phyloP scores from a whole-genome alignment of 23 red algal genomes.

The Cyanidium caldarium region DNA sequence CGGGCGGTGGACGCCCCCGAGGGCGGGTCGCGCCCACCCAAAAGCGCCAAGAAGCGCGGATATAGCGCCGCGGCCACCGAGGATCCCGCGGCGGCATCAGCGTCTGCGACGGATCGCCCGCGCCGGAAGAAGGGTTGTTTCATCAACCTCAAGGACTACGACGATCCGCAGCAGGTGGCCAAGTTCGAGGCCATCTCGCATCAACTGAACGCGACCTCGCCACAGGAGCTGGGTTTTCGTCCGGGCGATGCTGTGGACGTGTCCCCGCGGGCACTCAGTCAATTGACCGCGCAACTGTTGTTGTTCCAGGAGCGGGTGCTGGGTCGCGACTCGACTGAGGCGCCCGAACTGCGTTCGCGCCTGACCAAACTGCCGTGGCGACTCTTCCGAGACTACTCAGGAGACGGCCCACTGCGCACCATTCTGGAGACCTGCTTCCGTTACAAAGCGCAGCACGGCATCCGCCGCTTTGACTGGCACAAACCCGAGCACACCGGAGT shows the following conservation, averaged over 20 bases:
- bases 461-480: conserved; percentile 47
- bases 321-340: conserved; percentile 19
- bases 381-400: conserved; percentile 39
- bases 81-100: no score
- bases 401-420: conserved; percentile 27
- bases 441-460: conserved; percentile 33
- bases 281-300: conserved; percentile 41
- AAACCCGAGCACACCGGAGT: conserved; percentile 28
- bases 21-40: no score
- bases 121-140: not conserved
- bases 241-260: conserved; percentile 40
- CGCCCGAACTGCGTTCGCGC: not conserved
- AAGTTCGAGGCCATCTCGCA: conserved; percentile 7
- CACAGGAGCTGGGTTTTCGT: not conserved
- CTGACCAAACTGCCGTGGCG: conserved; percentile 56
- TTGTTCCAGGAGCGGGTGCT: conserved; percentile 42
- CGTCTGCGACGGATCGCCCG: no score
- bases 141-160: not conserved
- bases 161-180: not conserved
- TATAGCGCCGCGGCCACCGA: no score
- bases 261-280: conserved; percentile 32
- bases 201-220: not conserved
- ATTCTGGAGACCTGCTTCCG: conserved; percentile 49
- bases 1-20: no score
- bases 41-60: no score